Evolutionary conservation across 2,329 filamentous ascomycete genomes (phyloP), one percentile per base, ranked within the genome.

Genomic region (Ilyonectria robusta): DNA sequence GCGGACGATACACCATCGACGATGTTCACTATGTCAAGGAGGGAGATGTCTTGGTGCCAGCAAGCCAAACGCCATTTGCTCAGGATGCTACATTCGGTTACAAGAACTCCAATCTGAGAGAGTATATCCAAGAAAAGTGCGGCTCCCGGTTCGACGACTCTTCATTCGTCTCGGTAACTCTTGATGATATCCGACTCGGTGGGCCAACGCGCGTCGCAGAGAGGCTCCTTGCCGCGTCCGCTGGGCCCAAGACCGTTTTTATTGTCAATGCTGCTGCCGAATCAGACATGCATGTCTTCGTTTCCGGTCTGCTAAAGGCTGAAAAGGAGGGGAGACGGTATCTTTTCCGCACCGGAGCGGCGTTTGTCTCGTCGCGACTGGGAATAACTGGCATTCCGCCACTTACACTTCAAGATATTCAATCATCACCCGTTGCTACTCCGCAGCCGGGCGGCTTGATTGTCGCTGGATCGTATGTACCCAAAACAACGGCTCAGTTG

Each of bases 1-100:
- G 88, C 5, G 88, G 88, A 0, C 75, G 88, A 2, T 86, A 85
- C 37, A 90, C 88, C 0, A 87, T 89, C 15, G 73, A 85, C 31
- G 85, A 90, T 72, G 82, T 89, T 1, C 87, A 90, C 72, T 90
- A 89, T 64, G 87, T 90, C 9, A 82, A 83, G 1, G 86, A 89
- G 53, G 83, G 83, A 0, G 83, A 84, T 1, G 70, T 55, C 0
- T 42, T 76, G 0, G 64, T 72, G 0, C 74, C 87, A 0, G 86
- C 87, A 0, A 84, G 82, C 0, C 78, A 83, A 37, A 89, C 87
- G 0, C 87, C 85, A 1, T 89, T 89, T 66, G 87, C 88, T 0
- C 82, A 82, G 33, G 88, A 90, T 69, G 87, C 86, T 0, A 86
- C 86, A 0, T 90, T 90, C 71, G 87, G 88, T 1, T 89, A 88